Percentiles rank a stretch among this genome's conserved stretches.
Conservation (phyloP, 768 basidiomycete genomes). For the Coprinopsis strossmayeri region DNA sequence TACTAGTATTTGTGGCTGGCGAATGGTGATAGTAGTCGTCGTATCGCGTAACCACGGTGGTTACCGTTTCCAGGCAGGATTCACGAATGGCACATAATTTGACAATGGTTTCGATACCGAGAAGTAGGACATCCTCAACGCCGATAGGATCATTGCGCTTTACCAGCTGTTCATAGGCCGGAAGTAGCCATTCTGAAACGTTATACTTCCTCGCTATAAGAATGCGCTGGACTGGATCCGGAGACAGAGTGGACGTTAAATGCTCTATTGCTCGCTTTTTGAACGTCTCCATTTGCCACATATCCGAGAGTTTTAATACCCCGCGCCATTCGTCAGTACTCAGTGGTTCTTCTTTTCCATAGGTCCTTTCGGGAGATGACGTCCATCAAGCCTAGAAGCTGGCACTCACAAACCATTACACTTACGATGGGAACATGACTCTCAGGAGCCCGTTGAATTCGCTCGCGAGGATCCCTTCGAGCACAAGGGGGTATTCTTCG, state of each 20-base stretch:
- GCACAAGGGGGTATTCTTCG: background rate
- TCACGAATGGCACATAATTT: background rate
- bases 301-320: background rate
- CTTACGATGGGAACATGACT: background rate
- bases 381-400: background rate
- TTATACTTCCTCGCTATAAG: background rate
- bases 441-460: background rate
- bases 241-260: background rate
- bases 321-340: background rate
- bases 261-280: background rate
- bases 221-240: background rate
- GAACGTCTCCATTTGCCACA: background rate
- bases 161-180: background rate
- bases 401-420: background rate
- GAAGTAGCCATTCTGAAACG: background rate
- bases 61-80: too few species aligned
- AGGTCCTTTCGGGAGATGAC: background rate
- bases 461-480: background rate
- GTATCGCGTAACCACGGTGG: too few species aligned
- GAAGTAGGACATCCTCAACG: background rate
- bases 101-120: background rate
- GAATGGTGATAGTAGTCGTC: too few species aligned
- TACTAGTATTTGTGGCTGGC: too few species aligned
- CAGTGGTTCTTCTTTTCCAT: background rate
- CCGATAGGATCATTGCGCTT: background rate